A percentile compares a stretch with the other conserved stretches of the same genome.
phyloP scores from a whole-genome alignment of 2,329 filamentous ascomycete species.

The Alternaria conjuncta region DNA sequence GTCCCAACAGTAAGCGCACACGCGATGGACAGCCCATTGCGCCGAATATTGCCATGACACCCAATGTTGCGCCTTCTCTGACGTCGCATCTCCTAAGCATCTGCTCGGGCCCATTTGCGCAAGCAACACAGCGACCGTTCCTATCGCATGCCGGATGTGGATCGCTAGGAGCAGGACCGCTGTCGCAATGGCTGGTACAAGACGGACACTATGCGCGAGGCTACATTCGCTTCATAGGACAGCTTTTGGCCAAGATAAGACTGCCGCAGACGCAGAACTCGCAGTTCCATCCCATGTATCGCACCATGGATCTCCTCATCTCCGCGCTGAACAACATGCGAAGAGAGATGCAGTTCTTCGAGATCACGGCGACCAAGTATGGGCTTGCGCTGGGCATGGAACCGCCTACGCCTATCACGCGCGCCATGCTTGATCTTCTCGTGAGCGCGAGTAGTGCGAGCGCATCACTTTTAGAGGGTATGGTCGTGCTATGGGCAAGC shows the following conservation, averaged over 20 bases:
- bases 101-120: conserved; percentile 55
- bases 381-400: conserved; percentile 59
- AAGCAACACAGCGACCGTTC: conserved; percentile 71
- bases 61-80: conserved; percentile 54
- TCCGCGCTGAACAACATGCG: conserved; percentile 70
- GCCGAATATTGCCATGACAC: conserved; percentile 32
- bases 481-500: conserved; percentile 79
- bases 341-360: conserved; percentile 71
- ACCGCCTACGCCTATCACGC: conserved; percentile 57
- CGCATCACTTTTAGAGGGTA: conserved; percentile 67
- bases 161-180: conserved; percentile 60
- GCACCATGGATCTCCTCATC: conserved; percentile 67
- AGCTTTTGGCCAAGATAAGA: conserved; percentile 67
- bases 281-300: conserved; percentile 59
- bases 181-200: conserved; percentile 73
- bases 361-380: conserved; percentile 67
- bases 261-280: conserved; percentile 57
- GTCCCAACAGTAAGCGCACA: conserved; percentile 49
- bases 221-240: conserved; percentile 71
- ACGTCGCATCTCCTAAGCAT: conserved; percentile 64
- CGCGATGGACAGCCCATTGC: conserved; percentile 48
- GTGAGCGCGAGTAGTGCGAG: conserved; percentile 61
- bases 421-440: conserved; percentile 65
- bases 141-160: conserved; percentile 70
- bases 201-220: conserved; percentile 74